Evolutionary conservation across 2,329 filamentous ascomycete genomes (phyloP).

Genomic region (Cordyceps tenuipes): DNA sequence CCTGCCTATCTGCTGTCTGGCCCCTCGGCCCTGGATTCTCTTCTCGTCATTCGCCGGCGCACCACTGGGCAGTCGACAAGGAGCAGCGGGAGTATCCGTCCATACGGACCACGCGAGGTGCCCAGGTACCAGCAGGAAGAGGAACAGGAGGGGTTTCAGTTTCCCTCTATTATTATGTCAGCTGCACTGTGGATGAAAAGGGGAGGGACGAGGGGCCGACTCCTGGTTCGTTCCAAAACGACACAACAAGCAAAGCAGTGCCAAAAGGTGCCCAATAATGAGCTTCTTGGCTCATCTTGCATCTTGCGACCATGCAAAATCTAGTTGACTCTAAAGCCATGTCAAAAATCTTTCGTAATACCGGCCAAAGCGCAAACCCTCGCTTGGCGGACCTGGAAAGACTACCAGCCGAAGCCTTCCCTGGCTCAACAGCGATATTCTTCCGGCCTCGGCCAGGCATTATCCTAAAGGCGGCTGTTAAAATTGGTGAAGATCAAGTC

Average conservation of each 20-base stretch:
- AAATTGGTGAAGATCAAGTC: neutral
- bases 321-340: neutral
- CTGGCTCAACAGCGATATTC: conserved; percentile 14
- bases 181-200: too few relatives aligned
- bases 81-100: conserved; percentile 37
- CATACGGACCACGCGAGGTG: conserved; percentile 19
- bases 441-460: neutral
- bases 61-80: conserved; percentile 18
- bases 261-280: neutral
- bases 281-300: neutral
- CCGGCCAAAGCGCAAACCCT: neutral
- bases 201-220: too few relatives aligned
- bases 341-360: neutral
- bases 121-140: conserved; percentile 42
- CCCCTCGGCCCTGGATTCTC: neutral
- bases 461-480: neutral
- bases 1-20: neutral
- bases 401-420: conserved; percentile 10
- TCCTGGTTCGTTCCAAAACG: too few relatives aligned
- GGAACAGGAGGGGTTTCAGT: conserved; percentile 1
- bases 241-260: neutral
- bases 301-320: neutral
- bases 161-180: too few relatives aligned
- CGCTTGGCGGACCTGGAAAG: conserved; percentile 8
- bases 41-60: neutral